These are phyloP conservation scores for Sarcodon sp. DNA, from an alignment of 768 basidiomycete genomes.

Conservation along the genomic window DNA sequence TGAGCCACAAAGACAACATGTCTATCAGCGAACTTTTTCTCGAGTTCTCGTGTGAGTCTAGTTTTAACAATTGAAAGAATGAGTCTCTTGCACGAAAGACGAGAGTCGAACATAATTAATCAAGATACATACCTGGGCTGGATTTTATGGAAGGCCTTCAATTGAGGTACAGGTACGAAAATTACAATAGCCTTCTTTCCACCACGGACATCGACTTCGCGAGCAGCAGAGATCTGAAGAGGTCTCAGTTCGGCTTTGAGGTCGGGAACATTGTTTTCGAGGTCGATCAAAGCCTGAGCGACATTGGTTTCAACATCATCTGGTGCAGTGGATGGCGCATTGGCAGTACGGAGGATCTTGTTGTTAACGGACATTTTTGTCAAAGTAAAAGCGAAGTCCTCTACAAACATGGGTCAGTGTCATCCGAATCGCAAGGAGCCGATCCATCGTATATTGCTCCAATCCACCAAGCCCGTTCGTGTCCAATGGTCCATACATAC, in stretches of 20 bases:
- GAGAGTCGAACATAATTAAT: background rate
- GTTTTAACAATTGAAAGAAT: conserved; percentile 3
- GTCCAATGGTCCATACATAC: no score
- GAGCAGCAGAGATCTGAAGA: conserved; percentile 95
- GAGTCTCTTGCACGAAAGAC: background rate
- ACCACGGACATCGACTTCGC: conserved; percentile 97
- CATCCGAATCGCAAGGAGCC: background rate
- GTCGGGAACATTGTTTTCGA: conserved; percentile 97
- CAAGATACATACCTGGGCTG: conserved; percentile 67
- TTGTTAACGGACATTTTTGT: conserved; percentile 62
- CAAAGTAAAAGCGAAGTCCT: background rate
- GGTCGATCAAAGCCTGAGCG: conserved; percentile 92
- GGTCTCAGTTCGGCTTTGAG: conserved; percentile 93
- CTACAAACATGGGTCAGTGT: background rate
- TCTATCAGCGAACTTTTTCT: conserved; percentile 99
- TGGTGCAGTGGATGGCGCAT: conserved; percentile 81
- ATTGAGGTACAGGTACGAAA: conserved; percentile 93
- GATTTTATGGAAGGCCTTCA: conserved; percentile 98
- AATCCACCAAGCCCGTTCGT: background rate
- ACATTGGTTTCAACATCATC: conserved; percentile 87
- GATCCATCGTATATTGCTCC: background rate
- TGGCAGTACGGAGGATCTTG: conserved; percentile 95
- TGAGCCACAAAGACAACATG: conserved; percentile 99
- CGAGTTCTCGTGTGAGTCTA: conserved; percentile 95
- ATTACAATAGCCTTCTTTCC: conserved; percentile 99